These are phyloP conservation scores for Helicostylum pulchrum DNA, from an alignment of 192 early-diverging fungal genomes.

Conservation along the genomic window DNA sequence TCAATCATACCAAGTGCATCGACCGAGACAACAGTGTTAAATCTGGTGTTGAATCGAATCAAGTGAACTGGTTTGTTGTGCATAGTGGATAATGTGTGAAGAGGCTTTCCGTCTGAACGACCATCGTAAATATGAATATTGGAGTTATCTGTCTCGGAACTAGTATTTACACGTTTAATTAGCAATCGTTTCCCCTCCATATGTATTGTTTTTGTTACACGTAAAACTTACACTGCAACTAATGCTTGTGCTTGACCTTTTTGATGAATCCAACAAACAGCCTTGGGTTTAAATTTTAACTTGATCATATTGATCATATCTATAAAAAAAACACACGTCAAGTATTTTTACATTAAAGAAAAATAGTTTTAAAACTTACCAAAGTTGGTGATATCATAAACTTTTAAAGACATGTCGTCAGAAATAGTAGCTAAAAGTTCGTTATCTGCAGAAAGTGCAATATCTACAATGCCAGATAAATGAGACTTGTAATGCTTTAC, in stretches of 20 bases:
- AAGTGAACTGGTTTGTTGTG: constrained; percentile 73
- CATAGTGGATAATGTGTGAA: constrained; percentile 61
- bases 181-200: neutral
- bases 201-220: no score
- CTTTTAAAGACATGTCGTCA: constrained; percentile 82
- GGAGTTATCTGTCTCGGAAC: constrained; percentile 70
- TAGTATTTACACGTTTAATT: constrained; percentile 26
- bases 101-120: constrained; percentile 57
- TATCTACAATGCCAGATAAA: constrained; percentile 55
- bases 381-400: constrained; percentile 97
- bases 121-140: constrained; percentile 84
- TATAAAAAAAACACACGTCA: constrained; percentile 23
- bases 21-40: constrained; percentile 76
- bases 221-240: constrained; percentile 65
- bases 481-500: constrained; percentile 96
- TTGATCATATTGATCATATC: constrained; percentile 98
- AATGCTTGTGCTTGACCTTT: constrained; percentile 79
- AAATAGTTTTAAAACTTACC: constrained; percentile 43
- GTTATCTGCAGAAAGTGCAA: constrained; percentile 70
- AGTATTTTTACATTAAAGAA: neutral
- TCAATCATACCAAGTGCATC: constrained; percentile 91
- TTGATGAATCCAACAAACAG: constrained; percentile 84
- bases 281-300: constrained; percentile 68
- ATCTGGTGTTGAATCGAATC: constrained; percentile 65
- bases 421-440: constrained; percentile 78